phyloP scores from a whole-genome alignment of 805 yeast genomes.

The Candida tammaniensis region DNA sequence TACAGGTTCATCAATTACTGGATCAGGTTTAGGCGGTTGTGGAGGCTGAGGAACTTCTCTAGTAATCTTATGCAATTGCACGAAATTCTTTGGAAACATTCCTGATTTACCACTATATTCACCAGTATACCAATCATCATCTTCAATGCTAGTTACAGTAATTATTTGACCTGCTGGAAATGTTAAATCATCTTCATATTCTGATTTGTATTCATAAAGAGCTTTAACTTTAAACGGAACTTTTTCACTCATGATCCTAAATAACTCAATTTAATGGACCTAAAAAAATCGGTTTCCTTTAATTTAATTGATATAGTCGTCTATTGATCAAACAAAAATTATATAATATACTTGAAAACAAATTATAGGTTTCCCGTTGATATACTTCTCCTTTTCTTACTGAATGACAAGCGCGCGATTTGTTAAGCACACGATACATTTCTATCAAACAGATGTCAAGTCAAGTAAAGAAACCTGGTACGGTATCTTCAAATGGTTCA shows the following conservation, averaged over 20 bases:
- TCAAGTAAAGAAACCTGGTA: too few species aligned
- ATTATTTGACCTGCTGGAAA: slow-evolving; percentile 68
- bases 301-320: too few species aligned
- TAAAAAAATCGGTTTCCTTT: too few species aligned
- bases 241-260: slow-evolving; percentile 5
- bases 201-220: slow-evolving; percentile 56
- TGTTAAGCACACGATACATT: too few species aligned
- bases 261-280: neutral
- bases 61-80: slow-evolving; percentile 22
- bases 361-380: too few species aligned
- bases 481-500: too few species aligned
- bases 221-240: slow-evolving; percentile 69
- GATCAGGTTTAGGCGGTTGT: slow-evolving; percentile 1
- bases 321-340: too few species aligned
- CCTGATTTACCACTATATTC: slow-evolving; percentile 64
- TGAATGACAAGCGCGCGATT: too few species aligned
- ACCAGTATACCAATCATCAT: slow-evolving; percentile 91
- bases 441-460: too few species aligned
- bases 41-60: slow-evolving; percentile 10
- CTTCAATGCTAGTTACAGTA: slow-evolving; percentile 76
- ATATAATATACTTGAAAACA: too few species aligned
- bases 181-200: slow-evolving; percentile 77
- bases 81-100: slow-evolving; percentile 86
- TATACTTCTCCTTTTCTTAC: too few species aligned
- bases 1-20: slow-evolving; percentile 3